Evolutionary conservation across 768 basidiomycete genomes (phyloP).

Genomic region (Mycena galericulata): DNA sequence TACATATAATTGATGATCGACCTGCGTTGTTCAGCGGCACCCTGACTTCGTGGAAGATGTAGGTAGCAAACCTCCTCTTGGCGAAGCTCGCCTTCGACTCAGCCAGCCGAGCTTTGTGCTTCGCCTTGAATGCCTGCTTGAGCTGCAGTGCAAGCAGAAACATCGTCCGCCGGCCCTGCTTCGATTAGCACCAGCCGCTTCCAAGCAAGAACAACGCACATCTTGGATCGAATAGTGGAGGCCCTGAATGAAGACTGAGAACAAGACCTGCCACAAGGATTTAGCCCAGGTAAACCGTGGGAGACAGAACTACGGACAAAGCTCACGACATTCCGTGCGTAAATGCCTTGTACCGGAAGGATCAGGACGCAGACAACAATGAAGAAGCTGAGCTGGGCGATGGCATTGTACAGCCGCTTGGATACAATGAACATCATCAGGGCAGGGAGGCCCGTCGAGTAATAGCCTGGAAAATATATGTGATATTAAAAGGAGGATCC

Average conservation of each 20-base stretch:
- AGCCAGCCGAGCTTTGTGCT: conserved; percentile 53
- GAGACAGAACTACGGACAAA: conserved; percentile 46
- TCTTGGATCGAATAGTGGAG: conserved; percentile 43
- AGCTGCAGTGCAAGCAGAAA: conserved; percentile 52
- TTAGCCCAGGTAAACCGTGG: conserved; percentile 39
- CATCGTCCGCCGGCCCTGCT: conserved; percentile 48
- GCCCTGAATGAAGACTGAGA: conserved; percentile 39
- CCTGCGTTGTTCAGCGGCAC: conserved; percentile 64
- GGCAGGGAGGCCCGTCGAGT: conserved; percentile 39
- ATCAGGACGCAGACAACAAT: conserved; percentile 37
- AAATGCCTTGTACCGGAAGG: conserved; percentile 40
- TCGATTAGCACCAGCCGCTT: background rate
- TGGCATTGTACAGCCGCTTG: conserved; percentile 38
- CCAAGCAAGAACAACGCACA: conserved; percentile 3
- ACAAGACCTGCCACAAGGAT: conserved; percentile 26
- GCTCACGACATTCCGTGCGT: conserved; percentile 37
- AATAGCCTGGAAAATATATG: conserved; percentile 37
- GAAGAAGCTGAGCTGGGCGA: conserved; percentile 35
- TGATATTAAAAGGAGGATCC: background rate
- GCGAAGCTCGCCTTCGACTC: conserved; percentile 45
- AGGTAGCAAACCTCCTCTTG: conserved; percentile 57
- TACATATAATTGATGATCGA: background rate
- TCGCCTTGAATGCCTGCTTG: conserved; percentile 32
- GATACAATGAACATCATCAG: conserved; percentile 42
- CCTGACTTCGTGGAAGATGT: conserved; percentile 62